A percentile compares a stretch with the other conserved stretches of the same genome.
phyloP scores from a whole-genome alignment of 1,284 basidiomycete genomes.

The Hymenochaete sp. region DNA sequence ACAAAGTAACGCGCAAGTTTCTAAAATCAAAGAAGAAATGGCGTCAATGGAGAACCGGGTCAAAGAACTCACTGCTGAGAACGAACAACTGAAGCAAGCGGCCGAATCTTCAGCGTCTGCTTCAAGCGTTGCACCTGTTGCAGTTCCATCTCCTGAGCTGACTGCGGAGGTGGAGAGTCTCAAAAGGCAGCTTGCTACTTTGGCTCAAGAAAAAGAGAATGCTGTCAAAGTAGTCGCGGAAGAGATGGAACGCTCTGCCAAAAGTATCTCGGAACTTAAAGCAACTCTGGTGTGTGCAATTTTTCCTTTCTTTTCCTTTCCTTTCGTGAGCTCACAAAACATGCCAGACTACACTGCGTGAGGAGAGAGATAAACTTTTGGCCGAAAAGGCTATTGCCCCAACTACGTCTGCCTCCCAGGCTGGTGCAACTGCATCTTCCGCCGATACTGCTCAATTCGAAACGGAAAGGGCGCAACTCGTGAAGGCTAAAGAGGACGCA shows the following conservation, averaged over 20 bases:
- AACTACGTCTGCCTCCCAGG: slow-evolving; percentile 20
- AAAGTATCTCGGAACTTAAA: slow-evolving; percentile 32
- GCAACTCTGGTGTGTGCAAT: slow-evolving; percentile 41
- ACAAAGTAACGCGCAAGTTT: slow-evolving; percentile 29
- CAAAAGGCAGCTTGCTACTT: slow-evolving; percentile 30
- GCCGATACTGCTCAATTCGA: slow-evolving; percentile 38
- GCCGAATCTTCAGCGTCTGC: slow-evolving; percentile 18
- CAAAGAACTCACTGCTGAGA: slow-evolving; percentile 26
- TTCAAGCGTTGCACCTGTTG: too few species aligned
- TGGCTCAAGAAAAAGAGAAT: slow-evolving; percentile 35
- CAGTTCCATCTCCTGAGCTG: slow-evolving; percentile 17
- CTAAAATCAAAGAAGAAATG: slow-evolving; percentile 28
- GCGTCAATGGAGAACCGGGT: slow-evolving; percentile 25
- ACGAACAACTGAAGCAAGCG: slow-evolving; percentile 27
- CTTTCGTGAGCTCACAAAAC: slow-evolving; percentile 1
- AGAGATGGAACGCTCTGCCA: slow-evolving; percentile 38
- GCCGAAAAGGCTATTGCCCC: slow-evolving; percentile 48
- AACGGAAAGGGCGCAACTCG: slow-evolving; percentile 38
- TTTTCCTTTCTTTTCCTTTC: slow-evolving; percentile 17
- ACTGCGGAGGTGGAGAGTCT: slow-evolving; percentile 21
- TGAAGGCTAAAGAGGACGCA: slow-evolving; percentile 27
- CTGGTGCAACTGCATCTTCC: slow-evolving; percentile 21
- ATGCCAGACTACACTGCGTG: slow-evolving; percentile 43
- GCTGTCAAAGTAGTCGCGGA: slow-evolving; percentile 34
- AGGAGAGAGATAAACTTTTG: slow-evolving; percentile 52